phyloP scores from a whole-genome alignment of 768 basidiomycete genomes.

The Roridomyces roridus region DNA sequence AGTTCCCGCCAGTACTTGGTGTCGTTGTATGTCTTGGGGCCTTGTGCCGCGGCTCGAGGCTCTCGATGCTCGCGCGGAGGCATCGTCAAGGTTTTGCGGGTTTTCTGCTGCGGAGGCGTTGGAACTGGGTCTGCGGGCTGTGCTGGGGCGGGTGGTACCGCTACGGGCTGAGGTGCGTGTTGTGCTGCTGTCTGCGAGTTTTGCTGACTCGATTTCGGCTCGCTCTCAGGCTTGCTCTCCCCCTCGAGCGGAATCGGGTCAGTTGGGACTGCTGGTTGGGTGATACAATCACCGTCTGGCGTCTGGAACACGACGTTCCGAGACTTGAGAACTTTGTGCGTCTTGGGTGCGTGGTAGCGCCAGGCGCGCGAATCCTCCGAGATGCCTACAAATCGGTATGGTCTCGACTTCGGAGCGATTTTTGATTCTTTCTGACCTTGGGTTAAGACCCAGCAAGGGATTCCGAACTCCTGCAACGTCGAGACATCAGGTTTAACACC shows the following conservation, averaged over 20 bases:
- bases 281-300: background rate
- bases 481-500: conserved; percentile 16
- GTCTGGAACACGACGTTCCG: conserved; percentile 9
- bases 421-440: background rate
- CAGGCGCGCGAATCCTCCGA: conserved; percentile 1
- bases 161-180: no score
- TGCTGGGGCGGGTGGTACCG: no score
- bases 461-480: no score
- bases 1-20: conserved; percentile 1
- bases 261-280: background rate
- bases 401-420: background rate
- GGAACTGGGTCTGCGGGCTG: no score
- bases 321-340: conserved; percentile 2
- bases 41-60: background rate
- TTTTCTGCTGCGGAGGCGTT: no score
- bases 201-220: background rate
- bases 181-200: background rate
- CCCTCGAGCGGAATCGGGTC: conserved; percentile 13
- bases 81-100: conserved; percentile 1
- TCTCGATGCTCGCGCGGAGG: background rate
- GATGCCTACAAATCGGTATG: background rate
- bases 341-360: background rate
- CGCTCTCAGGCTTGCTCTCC: background rate
- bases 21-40: conserved; percentile 2
- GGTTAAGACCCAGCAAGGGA: no score